These are phyloP conservation scores for Malassezia japonica DNA, from an alignment of 1,284 basidiomycete genomes.

Conservation along the genomic window DNA sequence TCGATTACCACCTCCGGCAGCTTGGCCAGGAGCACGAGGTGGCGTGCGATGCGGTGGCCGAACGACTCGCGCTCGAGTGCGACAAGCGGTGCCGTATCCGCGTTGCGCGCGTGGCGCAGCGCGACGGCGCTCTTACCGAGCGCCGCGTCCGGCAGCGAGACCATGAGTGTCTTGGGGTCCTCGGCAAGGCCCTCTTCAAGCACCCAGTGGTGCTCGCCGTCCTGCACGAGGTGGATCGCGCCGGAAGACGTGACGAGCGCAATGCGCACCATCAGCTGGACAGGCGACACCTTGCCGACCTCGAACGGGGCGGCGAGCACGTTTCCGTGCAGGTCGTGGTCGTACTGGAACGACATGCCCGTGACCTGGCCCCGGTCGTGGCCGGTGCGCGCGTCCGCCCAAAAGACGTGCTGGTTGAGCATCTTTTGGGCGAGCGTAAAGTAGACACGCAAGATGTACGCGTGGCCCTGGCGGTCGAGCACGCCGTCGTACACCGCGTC, in stretches of 20 bases:
- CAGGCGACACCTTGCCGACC: slow-evolving; percentile 52
- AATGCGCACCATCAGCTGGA: slow-evolving; percentile 53
- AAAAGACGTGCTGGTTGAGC: slow-evolving; percentile 55
- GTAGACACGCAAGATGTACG: slow-evolving; percentile 62
- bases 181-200: slow-evolving; percentile 71
- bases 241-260: slow-evolving; percentile 67
- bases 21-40: slow-evolving; percentile 16
- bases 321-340: slow-evolving; percentile 62
- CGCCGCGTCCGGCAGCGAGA: slow-evolving; percentile 67
- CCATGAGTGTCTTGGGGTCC: slow-evolving; percentile 55
- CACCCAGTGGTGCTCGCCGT: slow-evolving; percentile 61
- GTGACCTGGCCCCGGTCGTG: slow-evolving; percentile 56
- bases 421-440: slow-evolving; percentile 50
- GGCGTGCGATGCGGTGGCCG: slow-evolving; percentile 45
- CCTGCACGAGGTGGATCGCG: slow-evolving; percentile 65
- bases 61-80: slow-evolving; percentile 48
- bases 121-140: slow-evolving; percentile 33
- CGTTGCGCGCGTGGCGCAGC: slow-evolving; percentile 51
- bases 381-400: slow-evolving; percentile 52
- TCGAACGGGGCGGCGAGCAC: slow-evolving; percentile 54
- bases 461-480: slow-evolving; percentile 55
- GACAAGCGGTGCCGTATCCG: not conserved
- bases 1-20: not conserved
- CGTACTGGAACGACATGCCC: slow-evolving; percentile 63
- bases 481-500: slow-evolving; percentile 53